These are phyloP conservation scores for Emergomyces orientalis DNA, from an alignment of 2,329 filamentous ascomycete genomes.

Conservation along the genomic window DNA sequence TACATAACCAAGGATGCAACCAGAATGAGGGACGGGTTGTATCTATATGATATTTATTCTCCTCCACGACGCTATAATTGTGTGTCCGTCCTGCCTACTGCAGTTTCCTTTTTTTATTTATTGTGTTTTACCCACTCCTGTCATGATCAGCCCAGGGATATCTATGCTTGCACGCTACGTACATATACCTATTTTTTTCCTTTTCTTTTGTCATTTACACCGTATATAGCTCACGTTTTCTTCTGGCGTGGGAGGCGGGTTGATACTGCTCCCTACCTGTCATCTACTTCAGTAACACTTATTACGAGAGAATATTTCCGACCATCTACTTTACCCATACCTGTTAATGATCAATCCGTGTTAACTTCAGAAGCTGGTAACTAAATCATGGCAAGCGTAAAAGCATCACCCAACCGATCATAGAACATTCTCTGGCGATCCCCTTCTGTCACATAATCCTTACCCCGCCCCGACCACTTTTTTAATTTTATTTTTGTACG, in stretches of 20 bases:
- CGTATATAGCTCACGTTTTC: neutral
- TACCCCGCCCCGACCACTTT: neutral
- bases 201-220: neutral
- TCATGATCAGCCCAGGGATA: neutral
- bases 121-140: neutral
- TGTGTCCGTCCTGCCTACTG: neutral
- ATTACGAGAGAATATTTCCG: neutral
- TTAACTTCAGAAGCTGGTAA: neutral
- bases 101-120: neutral
- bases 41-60: neutral
- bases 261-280: neutral
- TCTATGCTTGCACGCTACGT: neutral
- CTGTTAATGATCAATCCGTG: neutral
- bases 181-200: conserved; percentile 1
- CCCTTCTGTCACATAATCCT: too few relatives aligned
- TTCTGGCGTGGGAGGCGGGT: neutral
- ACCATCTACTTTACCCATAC: neutral
- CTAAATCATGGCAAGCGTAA: neutral
- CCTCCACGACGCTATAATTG: neutral
- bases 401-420: neutral
- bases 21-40: neutral
- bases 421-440: neutral
- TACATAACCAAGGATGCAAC: neutral
- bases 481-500: neutral
- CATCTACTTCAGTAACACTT: neutral